Conservation (phyloP, 106 monocot genomes). For the Acanthochlamys bracteata region DNA sequence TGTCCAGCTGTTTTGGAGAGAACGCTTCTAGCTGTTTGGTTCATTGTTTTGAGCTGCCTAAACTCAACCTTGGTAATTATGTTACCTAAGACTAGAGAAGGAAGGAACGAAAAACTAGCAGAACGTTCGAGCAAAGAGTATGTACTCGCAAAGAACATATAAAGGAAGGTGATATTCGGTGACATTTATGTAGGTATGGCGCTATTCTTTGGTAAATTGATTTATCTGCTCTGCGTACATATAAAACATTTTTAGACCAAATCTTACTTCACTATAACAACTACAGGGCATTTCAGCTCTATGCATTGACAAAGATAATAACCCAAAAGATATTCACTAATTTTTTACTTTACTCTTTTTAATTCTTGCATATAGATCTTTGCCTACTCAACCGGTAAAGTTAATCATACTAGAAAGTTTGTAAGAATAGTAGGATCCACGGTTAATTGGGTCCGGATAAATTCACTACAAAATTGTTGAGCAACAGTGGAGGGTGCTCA, state of each 20-base stretch:
- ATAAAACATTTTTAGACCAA: too few species aligned
- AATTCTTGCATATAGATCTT: background rate
- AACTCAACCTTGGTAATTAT: background rate
- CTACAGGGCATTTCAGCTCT: conserved; percentile 82
- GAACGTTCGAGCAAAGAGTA: conserved; percentile 90
- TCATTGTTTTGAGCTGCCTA: too few species aligned
- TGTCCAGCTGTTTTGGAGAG: too few species aligned
- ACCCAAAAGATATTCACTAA: conserved; percentile 58
- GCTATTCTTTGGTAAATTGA: too few species aligned
- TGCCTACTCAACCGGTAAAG: too few species aligned
- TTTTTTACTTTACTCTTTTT: background rate
- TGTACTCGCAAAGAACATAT: conserved; percentile 62
- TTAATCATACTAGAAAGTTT: too few species aligned
- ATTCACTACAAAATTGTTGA: too few species aligned
- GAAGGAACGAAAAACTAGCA: conserved; percentile 50
- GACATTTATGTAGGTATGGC: conserved; percentile 84
- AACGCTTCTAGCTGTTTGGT: too few species aligned
- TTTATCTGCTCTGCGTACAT: background rate
- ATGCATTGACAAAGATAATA: conserved; percentile 83
- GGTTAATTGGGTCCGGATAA: too few species aligned
- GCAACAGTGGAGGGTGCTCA: too few species aligned
- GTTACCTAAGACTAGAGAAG: conserved; percentile 52
- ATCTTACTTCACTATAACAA: background rate
- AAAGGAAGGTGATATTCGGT: conserved; percentile 56
- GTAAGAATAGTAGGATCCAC: conserved; percentile 43